A percentile compares a stretch with the other conserved stretches of the same genome.
phyloP scores from a whole-genome alignment of 208 protist genomes.

The Naegleria gruberi region DNA sequence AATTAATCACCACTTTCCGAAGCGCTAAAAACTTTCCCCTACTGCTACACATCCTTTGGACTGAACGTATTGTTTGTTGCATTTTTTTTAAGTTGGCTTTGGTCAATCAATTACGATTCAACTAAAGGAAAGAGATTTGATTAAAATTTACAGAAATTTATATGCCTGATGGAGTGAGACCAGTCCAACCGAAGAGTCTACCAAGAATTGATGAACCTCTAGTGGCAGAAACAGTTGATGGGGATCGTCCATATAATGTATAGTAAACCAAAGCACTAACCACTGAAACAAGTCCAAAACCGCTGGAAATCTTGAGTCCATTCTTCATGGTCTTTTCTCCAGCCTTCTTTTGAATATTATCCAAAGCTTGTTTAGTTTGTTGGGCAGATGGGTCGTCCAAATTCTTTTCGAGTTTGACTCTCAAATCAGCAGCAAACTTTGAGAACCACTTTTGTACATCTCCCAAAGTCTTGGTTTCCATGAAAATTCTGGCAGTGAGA shows the following conservation, averaged over 20 bases:
- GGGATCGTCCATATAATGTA: background rate
- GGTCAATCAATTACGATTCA: no score
- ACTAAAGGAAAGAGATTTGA: no score
- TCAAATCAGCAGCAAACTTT: background rate
- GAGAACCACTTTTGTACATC: background rate
- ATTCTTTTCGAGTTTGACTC: background rate
- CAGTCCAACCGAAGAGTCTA: background rate
- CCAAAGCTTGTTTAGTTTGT: background rate
- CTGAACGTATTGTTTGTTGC: no score
- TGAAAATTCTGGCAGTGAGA: constrained; percentile 34
- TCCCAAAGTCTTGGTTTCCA: background rate
- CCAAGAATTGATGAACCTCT: background rate
- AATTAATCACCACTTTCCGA: no score
- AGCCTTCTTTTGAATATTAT: background rate
- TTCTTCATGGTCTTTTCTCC: background rate
- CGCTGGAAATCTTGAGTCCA: background rate
- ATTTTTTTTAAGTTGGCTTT: no score
- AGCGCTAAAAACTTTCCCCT: no score
- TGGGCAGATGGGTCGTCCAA: background rate
- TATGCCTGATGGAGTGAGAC: no score
- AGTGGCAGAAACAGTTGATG: background rate
- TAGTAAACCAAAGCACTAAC: background rate
- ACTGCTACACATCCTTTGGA: no score
- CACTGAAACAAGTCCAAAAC: background rate
- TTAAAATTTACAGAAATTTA: no score